Conservation (phyloP, 2,329 filamentous ascomycete genomes). For the Botrytis elliptica region DNA sequence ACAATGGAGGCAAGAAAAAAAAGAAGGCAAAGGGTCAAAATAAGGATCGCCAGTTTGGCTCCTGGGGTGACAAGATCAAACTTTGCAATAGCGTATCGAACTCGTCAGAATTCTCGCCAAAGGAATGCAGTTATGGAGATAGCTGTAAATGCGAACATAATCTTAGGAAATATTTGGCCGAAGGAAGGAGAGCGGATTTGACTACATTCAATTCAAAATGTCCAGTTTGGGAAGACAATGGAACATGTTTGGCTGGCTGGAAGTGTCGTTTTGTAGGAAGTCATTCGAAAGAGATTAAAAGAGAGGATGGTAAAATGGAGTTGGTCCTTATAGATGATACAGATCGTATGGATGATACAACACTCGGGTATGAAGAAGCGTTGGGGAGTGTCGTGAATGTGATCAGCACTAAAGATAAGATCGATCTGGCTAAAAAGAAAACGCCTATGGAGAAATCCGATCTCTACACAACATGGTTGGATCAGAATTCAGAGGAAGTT, state of each 20-base stretch:
- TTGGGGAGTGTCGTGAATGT: constrained; percentile 71
- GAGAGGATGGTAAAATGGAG: constrained; percentile 78
- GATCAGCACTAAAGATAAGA: constrained; percentile 67
- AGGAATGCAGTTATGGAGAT: constrained; percentile 73
- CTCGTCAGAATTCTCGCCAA: constrained; percentile 74
- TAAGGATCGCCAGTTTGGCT: constrained; percentile 76
- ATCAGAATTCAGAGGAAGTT: constrained; percentile 56
- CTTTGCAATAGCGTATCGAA: constrained; percentile 74
- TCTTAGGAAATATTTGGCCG: constrained; percentile 77
- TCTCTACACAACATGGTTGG: constrained; percentile 73
- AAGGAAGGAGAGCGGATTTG: constrained; percentile 79
- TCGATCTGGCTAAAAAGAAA: constrained; percentile 71
- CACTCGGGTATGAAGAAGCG: constrained; percentile 44
- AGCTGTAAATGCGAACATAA: constrained; percentile 82
- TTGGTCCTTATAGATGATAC: constrained; percentile 62
- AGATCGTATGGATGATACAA: constrained; percentile 33
- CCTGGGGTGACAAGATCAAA: constrained; percentile 71
- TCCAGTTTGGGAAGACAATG: constrained; percentile 74
- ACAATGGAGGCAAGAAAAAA: constrained; percentile 47
- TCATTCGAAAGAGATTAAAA: constrained; percentile 78
- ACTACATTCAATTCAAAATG: constrained; percentile 74
- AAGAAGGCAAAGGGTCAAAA: constrained; percentile 75
- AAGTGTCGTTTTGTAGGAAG: constrained; percentile 88
- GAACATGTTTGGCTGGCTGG: constrained; percentile 82
- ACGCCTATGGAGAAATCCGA: constrained; percentile 71